Base-by-base conservation (phyloP, 2,329 filamentous ascomycete species). In the Penicillium crustosum region DNA sequence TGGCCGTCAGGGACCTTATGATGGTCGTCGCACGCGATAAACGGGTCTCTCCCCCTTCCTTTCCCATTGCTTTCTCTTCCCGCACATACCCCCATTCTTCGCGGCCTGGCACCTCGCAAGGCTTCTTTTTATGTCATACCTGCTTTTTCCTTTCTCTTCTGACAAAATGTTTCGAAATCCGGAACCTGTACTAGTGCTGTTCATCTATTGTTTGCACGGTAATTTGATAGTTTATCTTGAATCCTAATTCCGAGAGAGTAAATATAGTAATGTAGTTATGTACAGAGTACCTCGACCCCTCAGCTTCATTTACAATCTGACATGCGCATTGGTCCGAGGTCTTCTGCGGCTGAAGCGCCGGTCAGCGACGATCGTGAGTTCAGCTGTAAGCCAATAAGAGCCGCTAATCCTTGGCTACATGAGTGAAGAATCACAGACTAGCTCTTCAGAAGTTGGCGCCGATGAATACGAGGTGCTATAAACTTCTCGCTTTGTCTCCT, bases 1-100 rank as follows among this genome's bases (percentile, higher is more conserved):
- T 27, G 72, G 70, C 39, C 68, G 71, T 57, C 67, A 63, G 58
- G 73, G 71, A 19, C 72, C 71, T 12, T 47, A 49, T 51, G 54
- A 65, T 55, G 66, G 66, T 44, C 67, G 66, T 53, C 67, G 67
- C 39, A 67, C 59, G 17, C 63, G 67, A 50, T 70, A 62, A 60
- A 57, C n/a, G 39, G 36, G 47, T 38, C 12, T 27, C 35, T 29
- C 25, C 29, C 29, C 21, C 33, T 52, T 35, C 29, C 29, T 43
- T 59, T 53, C 50, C 39, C 50, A 63, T 65, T 64, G 62, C 59
- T 65, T 66, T 62, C 62, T 61, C 39, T 66, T 65, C 50, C 41
- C 61, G 65, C 64, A 60, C 65, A 67, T 67, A 67, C 65, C 65
- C 64, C 62, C 55, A 42, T 58, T 57, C 53, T 61, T 60, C 51